phyloP scores from a whole-genome alignment of 1,284 basidiomycete species.

The Microbotryum violaceum region DNA sequence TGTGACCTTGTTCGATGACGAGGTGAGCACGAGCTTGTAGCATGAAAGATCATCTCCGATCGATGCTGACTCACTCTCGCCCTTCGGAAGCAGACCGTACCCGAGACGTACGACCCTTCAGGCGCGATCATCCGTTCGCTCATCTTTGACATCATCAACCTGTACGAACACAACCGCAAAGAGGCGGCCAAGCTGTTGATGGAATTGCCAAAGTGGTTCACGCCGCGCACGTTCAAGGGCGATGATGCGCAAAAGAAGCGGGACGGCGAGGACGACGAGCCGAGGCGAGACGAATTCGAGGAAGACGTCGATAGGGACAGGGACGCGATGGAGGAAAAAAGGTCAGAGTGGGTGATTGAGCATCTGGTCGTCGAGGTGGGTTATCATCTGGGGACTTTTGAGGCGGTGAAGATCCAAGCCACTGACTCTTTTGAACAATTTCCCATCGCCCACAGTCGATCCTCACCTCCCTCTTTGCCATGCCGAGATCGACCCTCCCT shows the following conservation, averaged over 20 bases:
- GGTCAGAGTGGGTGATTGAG: slow-evolving; percentile 58
- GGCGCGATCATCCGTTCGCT: slow-evolving; percentile 49
- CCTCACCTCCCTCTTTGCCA: slow-evolving; percentile 63
- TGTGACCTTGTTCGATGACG: slow-evolving; percentile 66
- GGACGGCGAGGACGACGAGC: slow-evolving; percentile 43
- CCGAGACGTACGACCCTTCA: slow-evolving; percentile 14
- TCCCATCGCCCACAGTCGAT: slow-evolving; percentile 43
- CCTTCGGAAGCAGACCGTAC: slow-evolving; percentile 15
- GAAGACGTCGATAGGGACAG: no score
- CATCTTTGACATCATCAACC: slow-evolving; percentile 74
- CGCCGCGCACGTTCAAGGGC: slow-evolving; percentile 64
- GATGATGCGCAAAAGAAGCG: slow-evolving; percentile 44
- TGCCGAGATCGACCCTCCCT: slow-evolving; percentile 70
- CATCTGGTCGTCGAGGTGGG: slow-evolving; percentile 67
- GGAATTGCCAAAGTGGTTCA: slow-evolving; percentile 77
- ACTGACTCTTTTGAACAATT: neutral
- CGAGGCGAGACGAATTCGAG: slow-evolving; percentile 32
- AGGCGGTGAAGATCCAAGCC: neutral
- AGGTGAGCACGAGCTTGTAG: slow-evolving; percentile 47
- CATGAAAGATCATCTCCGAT: no score
- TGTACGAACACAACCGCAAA: slow-evolving; percentile 94
- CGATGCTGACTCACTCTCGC: slow-evolving; percentile 17
- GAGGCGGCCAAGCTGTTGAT: slow-evolving; percentile 82
- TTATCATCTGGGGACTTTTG: neutral
- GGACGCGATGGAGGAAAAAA: slow-evolving; percentile 6